Conservation (phyloP, 1,139 yeast genomes). For the Citeromyces siamensis region DNA sequence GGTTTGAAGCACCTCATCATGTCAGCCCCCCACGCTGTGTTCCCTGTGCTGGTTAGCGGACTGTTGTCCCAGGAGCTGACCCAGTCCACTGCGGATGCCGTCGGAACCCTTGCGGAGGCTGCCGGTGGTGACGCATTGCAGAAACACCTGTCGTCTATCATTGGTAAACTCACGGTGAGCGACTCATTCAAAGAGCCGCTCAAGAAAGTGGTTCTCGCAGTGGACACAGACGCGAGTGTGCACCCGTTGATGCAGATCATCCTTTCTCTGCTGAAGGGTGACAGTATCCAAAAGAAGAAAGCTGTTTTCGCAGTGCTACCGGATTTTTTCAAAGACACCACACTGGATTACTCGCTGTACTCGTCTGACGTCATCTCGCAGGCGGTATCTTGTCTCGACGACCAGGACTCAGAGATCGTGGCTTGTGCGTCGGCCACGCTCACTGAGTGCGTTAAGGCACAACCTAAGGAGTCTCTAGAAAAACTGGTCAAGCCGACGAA, state of each 20-base stretch:
- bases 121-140: conserved; percentile 72
- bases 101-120: conserved; percentile 81
- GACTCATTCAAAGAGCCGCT: conserved; percentile 32
- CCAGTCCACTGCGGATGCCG: conserved; percentile 71
- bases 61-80: conserved; percentile 75
- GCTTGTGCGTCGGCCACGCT: conserved; percentile 60
- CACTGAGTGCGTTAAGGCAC: conserved; percentile 52
- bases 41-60: conserved; percentile 89
- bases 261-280: conserved; percentile 64
- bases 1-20: conserved; percentile 93
- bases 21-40: conserved; percentile 76
- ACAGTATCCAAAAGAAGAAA: conserved; percentile 54
- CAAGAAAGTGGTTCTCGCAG: conserved; percentile 51
- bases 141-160: conserved; percentile 57
- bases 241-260: conserved; percentile 81
- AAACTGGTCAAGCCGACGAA: conserved; percentile 67
- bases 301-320: conserved; percentile 62
- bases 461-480: conserved; percentile 66
- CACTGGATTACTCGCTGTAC: conserved; percentile 62
- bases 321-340: conserved; percentile 52
- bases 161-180: conserved; percentile 45
- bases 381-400: conserved; percentile 65
- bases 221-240: conserved; percentile 68
- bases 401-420: conserved; percentile 51
- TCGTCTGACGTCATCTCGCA: conserved; percentile 65